Evolutionary conservation across 495 filamentous ascomycete genomes (phyloP), one percentile per base, ranked within the genome.

Genomic region (Recurvomyces mirabilis): DNA sequence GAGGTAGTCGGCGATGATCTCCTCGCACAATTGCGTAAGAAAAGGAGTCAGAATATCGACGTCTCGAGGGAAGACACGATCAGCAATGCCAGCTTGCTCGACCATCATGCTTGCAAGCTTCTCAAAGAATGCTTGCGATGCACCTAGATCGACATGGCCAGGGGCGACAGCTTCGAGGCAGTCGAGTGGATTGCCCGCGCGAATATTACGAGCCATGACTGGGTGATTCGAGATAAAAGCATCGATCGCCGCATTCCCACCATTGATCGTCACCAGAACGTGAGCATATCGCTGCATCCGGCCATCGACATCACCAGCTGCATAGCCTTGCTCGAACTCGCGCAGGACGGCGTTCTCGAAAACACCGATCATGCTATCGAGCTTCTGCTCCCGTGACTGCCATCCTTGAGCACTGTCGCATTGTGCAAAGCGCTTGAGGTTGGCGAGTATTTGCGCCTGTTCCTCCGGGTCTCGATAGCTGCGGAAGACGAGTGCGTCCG

Each of bases 311-410:
- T 99, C 89, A 58, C 79, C 81, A n/a, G 76, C 77, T 59, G 93
- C 85, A 49, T 87, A 87, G 4, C 84, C 93, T 34, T 66, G 82
- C 59, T 93, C 84, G 55, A 96, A 96, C 61, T 96, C 89, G 39
- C 81, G 73, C 39, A 93, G 63, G 6, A 89, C 88, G 3, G 87
- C 85, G 43, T 79, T 87, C 62, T 96, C 88, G 54, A 99, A 96
- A 52, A 89, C 81, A 20, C 72, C 72, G 32, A 81, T 70, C 68
- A 91, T 84, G n/a, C 65, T 65, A 15, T 77, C 69, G 21, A 99
- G 63, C 51, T 79, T 79, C 41, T 78, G 75, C 46, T 81, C 69
- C 15, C 91, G 65, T 49, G 77, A 67, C 42, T 66, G 59, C 74
- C 81, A 91, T 5, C 83, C 88, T 41, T 79, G 63, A 6, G 84